These are phyloP conservation scores for Atkinsonella hypoxylon DNA, from an alignment of 2,329 filamentous ascomycete genomes.

Conservation along the genomic window DNA sequence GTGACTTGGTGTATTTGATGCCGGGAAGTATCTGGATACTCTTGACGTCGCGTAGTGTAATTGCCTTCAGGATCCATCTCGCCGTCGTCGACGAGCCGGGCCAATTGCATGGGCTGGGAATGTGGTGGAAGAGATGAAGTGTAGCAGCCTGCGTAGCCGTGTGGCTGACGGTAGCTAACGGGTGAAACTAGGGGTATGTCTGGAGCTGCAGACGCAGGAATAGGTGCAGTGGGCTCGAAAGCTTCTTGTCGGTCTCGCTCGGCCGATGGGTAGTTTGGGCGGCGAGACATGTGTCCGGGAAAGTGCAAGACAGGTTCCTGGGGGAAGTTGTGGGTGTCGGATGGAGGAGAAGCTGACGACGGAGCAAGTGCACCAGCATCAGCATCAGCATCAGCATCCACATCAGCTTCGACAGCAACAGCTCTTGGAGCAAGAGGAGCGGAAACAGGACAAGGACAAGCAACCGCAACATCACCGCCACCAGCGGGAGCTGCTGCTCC, in stretches of 20 bases:
- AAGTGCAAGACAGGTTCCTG: constrained; percentile 27
- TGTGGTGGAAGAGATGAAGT: constrained; percentile 2
- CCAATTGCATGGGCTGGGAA: not conserved
- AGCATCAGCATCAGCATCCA: not conserved
- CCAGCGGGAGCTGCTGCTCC: not conserved
- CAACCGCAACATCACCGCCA: not conserved
- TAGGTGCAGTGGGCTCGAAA: constrained; percentile 14
- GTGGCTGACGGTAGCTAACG: constrained; percentile 40
- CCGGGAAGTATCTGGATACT: constrained; percentile 1
- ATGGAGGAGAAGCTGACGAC: not conserved
- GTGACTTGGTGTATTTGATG: constrained; percentile 12
- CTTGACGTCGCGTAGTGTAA: constrained; percentile 12
- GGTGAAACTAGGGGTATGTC: constrained; percentile 50
- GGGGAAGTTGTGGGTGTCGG: not conserved
- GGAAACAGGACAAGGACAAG: not conserved
- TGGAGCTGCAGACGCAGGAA: constrained; percentile 38
- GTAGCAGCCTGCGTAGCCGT: constrained; percentile 15
- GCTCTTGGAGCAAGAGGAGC: not conserved
- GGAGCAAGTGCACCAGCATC: not conserved
- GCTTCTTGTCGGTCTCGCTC: constrained; percentile 25
- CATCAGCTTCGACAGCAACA: not conserved
- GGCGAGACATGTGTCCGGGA: constrained; percentile 5
- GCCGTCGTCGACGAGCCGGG: constrained; percentile 5
- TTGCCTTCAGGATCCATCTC: constrained; percentile 16
- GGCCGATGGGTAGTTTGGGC: constrained; percentile 13